A percentile compares a stretch with the other conserved stretches of the same genome.
Conservation (phyloP, 805 yeast genomes). For the Cyberlindnera meyerae region DNA sequence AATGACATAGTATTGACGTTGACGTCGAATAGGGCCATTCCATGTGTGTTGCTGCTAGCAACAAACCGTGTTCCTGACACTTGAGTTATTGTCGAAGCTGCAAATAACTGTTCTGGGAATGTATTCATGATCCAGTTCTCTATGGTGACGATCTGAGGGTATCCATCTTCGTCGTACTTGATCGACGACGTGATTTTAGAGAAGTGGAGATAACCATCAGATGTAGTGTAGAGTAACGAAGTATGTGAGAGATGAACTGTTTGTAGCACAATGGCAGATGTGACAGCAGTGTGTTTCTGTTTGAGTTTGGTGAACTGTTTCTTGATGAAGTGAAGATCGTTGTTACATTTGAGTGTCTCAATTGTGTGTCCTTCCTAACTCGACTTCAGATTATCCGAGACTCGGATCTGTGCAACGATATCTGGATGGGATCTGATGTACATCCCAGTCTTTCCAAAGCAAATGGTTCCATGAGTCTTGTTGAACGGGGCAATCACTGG, state of each 20-base stretch:
- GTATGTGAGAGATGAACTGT: neutral
- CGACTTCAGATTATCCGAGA: neutral
- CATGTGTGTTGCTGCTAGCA: conserved; percentile 7
- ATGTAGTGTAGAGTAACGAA: conserved; percentile 5
- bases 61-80: conserved; percentile 4
- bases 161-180: conserved; percentile 7
- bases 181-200: conserved; percentile 5
- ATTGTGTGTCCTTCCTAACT: conserved; percentile 4
- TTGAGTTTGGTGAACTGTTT: conserved; percentile 2
- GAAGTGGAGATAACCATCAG: conserved; percentile 6
- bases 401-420: neutral
- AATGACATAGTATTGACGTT: conserved; percentile 1
- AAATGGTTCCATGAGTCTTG: conserved; percentile 8
- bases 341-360: conserved; percentile 1
- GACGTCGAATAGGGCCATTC: conserved; percentile 6
- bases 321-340: conserved; percentile 4
- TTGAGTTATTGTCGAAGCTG: conserved; percentile 6
- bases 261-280: conserved; percentile 4
- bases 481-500: conserved; percentile 7
- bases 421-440: conserved; percentile 9
- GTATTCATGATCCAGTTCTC: conserved; percentile 10
- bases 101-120: conserved; percentile 2
- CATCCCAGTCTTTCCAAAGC: conserved; percentile 15
- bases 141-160: conserved; percentile 6
- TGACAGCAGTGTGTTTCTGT: neutral